These are phyloP conservation scores for Myriosclerotinia scirpicola DNA, from an alignment of 2,329 filamentous ascomycete species.

Conservation along the genomic window DNA sequence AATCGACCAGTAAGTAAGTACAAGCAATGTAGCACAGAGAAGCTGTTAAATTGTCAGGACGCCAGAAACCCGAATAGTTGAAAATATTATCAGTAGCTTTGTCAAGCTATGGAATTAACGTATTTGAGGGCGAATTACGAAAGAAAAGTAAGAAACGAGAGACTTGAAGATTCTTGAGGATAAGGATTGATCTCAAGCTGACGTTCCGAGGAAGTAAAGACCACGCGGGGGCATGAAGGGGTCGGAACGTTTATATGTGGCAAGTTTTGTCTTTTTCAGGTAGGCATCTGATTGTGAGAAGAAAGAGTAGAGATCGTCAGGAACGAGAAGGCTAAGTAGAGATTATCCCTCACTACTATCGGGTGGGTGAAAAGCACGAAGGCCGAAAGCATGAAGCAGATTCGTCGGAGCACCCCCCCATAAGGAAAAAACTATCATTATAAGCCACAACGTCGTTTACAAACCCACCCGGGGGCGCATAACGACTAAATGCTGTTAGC, in stretches of 20 bases:
- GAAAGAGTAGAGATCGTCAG: conserved; percentile 23
- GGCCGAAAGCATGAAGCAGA: conserved; percentile 5
- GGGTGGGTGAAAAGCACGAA: neutral
- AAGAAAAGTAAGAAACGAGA: neutral
- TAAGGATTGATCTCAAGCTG: conserved; percentile 4
- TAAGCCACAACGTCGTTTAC: conserved; percentile 7
- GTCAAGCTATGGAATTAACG: neutral
- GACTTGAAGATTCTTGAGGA: conserved; percentile 5
- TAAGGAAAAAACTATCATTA: conserved; percentile 2
- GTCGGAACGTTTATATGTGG: conserved; percentile 6
- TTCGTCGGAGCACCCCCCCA: neutral
- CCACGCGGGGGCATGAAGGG: conserved; percentile 15
- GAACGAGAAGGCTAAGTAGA: conserved; percentile 15
- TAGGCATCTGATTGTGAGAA: conserved; percentile 7
- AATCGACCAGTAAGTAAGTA: neutral
- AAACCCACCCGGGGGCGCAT: neutral
- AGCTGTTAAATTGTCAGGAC: neutral
- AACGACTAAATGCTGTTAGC: neutral
- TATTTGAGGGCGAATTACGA: neutral
- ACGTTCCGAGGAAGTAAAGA: neutral
- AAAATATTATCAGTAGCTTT: neutral
- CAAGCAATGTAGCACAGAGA: conserved; percentile 8
- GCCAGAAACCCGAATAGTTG: neutral
- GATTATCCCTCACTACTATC: conserved; percentile 7
- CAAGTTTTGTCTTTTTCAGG: conserved; percentile 11